Conservation (phyloP, 1,284 basidiomycete genomes). For the Stereum hirsutum region DNA sequence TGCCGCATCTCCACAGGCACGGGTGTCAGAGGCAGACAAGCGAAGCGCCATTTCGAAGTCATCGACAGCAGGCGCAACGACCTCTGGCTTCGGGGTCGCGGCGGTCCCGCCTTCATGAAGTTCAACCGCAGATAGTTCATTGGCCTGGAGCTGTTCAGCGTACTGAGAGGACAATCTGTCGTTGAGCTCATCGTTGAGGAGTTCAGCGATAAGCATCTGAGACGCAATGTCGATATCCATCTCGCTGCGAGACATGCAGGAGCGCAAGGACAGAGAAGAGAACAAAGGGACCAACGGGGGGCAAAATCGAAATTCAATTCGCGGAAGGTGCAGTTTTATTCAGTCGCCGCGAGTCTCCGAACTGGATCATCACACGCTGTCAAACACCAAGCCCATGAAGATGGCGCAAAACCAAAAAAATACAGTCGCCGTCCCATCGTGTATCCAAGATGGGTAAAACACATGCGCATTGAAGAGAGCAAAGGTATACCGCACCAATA, state of each 20-base stretch:
- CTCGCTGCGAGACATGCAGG: neutral
- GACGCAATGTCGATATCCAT: constrained; percentile 11
- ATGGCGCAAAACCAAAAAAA: too few species aligned
- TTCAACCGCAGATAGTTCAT: constrained; percentile 10
- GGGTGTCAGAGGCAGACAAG: constrained; percentile 20
- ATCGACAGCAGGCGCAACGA: constrained; percentile 12
- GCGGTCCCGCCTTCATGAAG: constrained; percentile 15
- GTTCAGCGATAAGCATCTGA: constrained; percentile 26
- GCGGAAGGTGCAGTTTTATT: too few species aligned
- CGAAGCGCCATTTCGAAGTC: constrained; percentile 20
- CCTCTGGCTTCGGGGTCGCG: constrained; percentile 14
- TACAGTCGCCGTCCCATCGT: too few species aligned
- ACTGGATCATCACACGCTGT: too few species aligned
- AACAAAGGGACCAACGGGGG: too few species aligned
- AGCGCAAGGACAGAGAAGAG: too few species aligned
- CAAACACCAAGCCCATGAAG: too few species aligned
- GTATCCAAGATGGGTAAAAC: too few species aligned
- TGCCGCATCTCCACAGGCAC: constrained; percentile 21
- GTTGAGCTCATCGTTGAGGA: constrained; percentile 25
- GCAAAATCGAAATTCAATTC: too few species aligned
- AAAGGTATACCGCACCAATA: too few species aligned
- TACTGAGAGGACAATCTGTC: constrained; percentile 17
- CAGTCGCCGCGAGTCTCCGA: too few species aligned
- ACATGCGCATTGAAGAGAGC: too few species aligned
- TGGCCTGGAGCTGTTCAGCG: constrained; percentile 24